Base-by-base conservation (phyloP, 805 yeast genomes). In the Soucietia sequanensis region DNA sequence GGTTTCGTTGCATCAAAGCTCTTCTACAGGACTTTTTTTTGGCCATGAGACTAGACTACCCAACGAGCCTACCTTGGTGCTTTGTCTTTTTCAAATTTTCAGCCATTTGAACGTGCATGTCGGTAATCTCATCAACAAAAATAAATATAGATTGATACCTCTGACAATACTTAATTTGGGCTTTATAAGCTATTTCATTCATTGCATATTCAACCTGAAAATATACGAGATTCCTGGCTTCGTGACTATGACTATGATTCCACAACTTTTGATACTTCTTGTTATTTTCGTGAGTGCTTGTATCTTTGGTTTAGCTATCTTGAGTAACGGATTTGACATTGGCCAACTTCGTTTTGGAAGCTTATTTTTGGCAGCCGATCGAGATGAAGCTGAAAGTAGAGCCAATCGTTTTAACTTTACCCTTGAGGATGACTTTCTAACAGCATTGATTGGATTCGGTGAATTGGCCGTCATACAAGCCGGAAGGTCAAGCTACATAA, bases 1-100 rank as follows among this genome's bases (percentile, higher is more conserved):
- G 4, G 54, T 83, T 11, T 85, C 87, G 9, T 82, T 82, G 50
- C 90, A 84, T 48, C 93, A 84, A 46, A 80, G 74, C 38, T 83
- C 73, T 52, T 65, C 69, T 15, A 60, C 58, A 2, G 47, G 47
- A 0, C 36, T 29, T 3, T 43, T 54, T 28, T 50, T 61, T 33
- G 48, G 58, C 27, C 52, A 59, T 8, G 47, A 45, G 27, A 33
- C 39, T 3, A 43, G 39, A 17, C 33, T 42, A 15, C 87, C 80
- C 21, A 72, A 80, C 1, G 72, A 66, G 31, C 85, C 71, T 50
- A 61, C 75, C 30, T 65, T 75, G 27, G 57, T 68, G 7, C 62
- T 78, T 3, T 70, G 80, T n/a, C 39, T 78, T 6, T 73, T 78
- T 47, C 80, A 83, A 39, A 54, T 83, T 1, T 35, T 70, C 0